Base-by-base conservation (phyloP, 768 basidiomycete genomes). In the Boletellus sp. region DNA sequence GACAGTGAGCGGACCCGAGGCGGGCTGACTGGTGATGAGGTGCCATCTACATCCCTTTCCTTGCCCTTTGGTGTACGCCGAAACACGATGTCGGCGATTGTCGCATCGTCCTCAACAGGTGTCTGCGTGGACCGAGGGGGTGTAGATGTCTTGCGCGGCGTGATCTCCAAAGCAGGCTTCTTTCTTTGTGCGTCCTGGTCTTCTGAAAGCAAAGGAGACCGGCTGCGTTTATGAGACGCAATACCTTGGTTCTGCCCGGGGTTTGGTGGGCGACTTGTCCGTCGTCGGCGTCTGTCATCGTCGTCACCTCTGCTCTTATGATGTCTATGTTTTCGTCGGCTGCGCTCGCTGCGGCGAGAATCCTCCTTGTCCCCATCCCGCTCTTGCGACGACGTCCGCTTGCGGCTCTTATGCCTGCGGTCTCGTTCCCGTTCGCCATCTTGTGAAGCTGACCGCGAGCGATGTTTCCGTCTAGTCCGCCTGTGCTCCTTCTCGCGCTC, bases 401-500 rank as follows among this genome's bases (percentile, higher is more conserved):
- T 55, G 28, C 48, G 59, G 24, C 57, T 59, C 43, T 41, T 63
- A 34, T 59, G 57, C 22, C 54, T 59, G 23, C 45, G 55, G 13
- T 63, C 54, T 31, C 60, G 57, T 48, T 60, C 58, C 16, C 39
- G 49, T 26, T 55, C 55, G n/a, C 45, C 40, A 3, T 45, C 48
- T 33, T 49, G 46, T 23, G 73, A 70, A 33, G 57, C 62, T 28
- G 69, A 69, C 32, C 62, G 64, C 22, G 65, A 68, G 15, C 60
- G 65, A 45, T 57, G 59, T 40, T 59, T 63, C 35, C 61, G 57
- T 32, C 52, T 60, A 38, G 53, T 63, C 45, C 52, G 49, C 32
- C 42, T 56, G 42, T 53, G 53, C 15, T 55, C 53, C 35, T 55
- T 55, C 31, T 64, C 55, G 32, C 42, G 52, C 7, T 59, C 50